phyloP scores from a whole-genome alignment of 768 basidiomycete genomes.

The Multifurca ochricompacta region DNA sequence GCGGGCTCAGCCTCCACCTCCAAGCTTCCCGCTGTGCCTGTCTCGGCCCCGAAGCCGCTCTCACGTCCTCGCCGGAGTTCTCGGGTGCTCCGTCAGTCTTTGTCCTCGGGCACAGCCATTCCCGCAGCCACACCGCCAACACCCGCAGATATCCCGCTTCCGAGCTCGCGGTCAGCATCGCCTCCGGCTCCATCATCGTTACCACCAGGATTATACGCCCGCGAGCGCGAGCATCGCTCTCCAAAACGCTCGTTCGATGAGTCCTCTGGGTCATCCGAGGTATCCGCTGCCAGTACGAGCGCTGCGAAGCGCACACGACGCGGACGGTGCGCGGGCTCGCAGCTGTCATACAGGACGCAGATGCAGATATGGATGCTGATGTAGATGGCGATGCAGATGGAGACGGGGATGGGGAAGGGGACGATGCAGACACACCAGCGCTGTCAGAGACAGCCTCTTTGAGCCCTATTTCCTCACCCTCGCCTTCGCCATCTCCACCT shows the following conservation, averaged over 20 bases:
- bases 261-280: slow-evolving; percentile 36
- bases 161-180: slow-evolving; percentile 31
- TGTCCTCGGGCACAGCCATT: slow-evolving; percentile 4
- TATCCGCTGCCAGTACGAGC: slow-evolving; percentile 25
- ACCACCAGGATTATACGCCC: slow-evolving; percentile 22
- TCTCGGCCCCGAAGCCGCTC: slow-evolving; percentile 13
- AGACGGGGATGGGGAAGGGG: slow-evolving; percentile 22
- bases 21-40: slow-evolving; percentile 18
- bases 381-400: slow-evolving; percentile 26
- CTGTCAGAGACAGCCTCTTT: slow-evolving; percentile 34
- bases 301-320: slow-evolving; percentile 27
- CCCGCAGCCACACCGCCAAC: slow-evolving; percentile 21
- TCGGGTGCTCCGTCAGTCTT: slow-evolving; percentile 1
- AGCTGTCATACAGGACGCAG: slow-evolving; percentile 11
- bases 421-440: slow-evolving; percentile 32
- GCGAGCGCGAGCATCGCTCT: slow-evolving; percentile 35
- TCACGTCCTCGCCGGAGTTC: slow-evolving; percentile 15
- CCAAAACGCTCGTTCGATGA: slow-evolving; percentile 59
- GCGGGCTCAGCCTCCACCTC: slow-evolving; percentile 1
- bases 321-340: slow-evolving; percentile 5
- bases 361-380: slow-evolving; percentile 27
- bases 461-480: slow-evolving; percentile 28
- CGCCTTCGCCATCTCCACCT: slow-evolving; percentile 24
- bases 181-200: slow-evolving; percentile 26
- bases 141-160: slow-evolving; percentile 32